These are phyloP conservation scores for Yamadazyma sp. DNA, from an alignment of 1,139 yeast species.

Conservation along the genomic window DNA sequence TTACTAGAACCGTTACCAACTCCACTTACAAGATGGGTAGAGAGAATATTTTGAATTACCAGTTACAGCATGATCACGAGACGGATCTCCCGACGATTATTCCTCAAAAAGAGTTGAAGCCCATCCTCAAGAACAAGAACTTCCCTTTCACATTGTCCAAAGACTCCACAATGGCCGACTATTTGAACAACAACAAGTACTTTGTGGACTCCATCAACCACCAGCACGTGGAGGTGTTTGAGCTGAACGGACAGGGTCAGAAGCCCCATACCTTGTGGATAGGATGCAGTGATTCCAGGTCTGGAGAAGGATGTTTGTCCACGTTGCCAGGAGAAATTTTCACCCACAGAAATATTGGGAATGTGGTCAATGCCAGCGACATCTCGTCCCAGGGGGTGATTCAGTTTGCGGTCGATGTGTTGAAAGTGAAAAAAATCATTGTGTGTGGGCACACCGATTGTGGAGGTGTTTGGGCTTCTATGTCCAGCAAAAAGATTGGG, in stretches of 20 bases:
- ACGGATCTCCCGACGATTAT: slow-evolving; percentile 27
- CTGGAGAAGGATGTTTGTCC: slow-evolving; percentile 77
- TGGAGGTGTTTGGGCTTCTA: slow-evolving; percentile 91
- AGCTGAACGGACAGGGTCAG: slow-evolving; percentile 79
- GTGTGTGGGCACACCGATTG: slow-evolving; percentile 99
- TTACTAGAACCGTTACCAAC: slow-evolving; percentile 4
- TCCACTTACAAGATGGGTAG: slow-evolving; percentile 35
- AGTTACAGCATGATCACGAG: slow-evolving; percentile 42
- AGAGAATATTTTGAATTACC: slow-evolving; percentile 44
- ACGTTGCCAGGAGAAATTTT: slow-evolving; percentile 91
- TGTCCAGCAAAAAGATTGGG: slow-evolving; percentile 66
- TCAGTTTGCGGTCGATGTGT: slow-evolving; percentile 86
- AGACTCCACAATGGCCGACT: slow-evolving; percentile 62
- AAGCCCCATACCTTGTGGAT: slow-evolving; percentile 93
- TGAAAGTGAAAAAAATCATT: slow-evolving; percentile 78
- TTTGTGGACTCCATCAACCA: slow-evolving; percentile 64
- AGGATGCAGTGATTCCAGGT: slow-evolving; percentile 94
- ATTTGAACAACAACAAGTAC: slow-evolving; percentile 62
- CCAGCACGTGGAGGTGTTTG: slow-evolving; percentile 57
- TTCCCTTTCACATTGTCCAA: slow-evolving; percentile 58
- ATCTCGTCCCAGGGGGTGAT: slow-evolving; percentile 77
- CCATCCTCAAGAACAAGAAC: slow-evolving; percentile 19
- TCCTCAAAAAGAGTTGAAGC: slow-evolving; percentile 9
- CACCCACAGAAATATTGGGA: slow-evolving; percentile 92
- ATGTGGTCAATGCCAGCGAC: slow-evolving; percentile 72